Evolutionary conservation across 1,284 basidiomycete genomes (phyloP).

Genomic region (Naganishia sp.): DNA sequence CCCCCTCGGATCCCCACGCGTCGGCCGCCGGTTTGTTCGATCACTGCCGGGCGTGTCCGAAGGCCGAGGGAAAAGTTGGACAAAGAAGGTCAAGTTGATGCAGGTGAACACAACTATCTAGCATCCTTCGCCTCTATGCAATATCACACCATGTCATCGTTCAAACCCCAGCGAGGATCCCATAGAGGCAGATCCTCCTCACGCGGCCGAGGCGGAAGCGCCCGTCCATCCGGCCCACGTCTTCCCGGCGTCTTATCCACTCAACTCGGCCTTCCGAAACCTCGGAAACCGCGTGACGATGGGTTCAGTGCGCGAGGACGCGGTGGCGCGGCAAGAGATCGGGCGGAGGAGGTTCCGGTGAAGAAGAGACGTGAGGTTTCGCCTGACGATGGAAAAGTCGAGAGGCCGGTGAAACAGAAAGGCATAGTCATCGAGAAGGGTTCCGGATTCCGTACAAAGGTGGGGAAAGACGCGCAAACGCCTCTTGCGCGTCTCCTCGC

Average conservation of each 20-base stretch:
- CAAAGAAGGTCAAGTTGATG: too few relatives aligned
- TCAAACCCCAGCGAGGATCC: not conserved
- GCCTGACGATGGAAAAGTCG: not conserved
- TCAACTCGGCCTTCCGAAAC: conserved; percentile 21
- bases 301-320: not conserved
- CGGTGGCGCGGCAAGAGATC: not conserved
- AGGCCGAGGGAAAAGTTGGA: too few relatives aligned
- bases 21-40: not conserved
- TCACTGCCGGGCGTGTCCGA: too few relatives aligned
- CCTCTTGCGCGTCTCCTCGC: conserved; percentile 18
- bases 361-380: conserved; percentile 2
- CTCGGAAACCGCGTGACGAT: not conserved
- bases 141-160: not conserved
- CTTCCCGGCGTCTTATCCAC: conserved; percentile 19
- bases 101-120: too few relatives aligned
- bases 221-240: conserved; percentile 12
- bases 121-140: too few relatives aligned
- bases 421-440: conserved; percentile 18
- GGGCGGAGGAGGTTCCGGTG: not conserved
- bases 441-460: conserved; percentile 26
- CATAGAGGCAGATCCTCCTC: not conserved
- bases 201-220: conserved; percentile 14
- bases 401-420: too few relatives aligned
- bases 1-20: too few relatives aligned
- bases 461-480: conserved; percentile 7